Base-by-base conservation (phyloP, 495 filamentous ascomycete species). In the Chaetomidium leptoderma region DNA sequence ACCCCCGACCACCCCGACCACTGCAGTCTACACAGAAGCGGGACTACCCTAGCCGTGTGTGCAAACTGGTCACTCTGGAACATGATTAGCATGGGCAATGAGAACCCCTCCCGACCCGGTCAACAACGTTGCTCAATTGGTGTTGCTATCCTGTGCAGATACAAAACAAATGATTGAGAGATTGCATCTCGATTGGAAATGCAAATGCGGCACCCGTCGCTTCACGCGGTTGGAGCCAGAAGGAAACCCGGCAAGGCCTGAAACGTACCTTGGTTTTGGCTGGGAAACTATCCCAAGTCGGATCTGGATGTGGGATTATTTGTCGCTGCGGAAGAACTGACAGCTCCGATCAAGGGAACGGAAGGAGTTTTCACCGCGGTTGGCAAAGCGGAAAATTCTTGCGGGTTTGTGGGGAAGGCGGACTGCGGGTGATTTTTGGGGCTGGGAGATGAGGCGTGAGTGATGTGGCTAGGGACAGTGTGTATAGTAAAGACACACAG, bases 291-390 rank as follows among this genome's bases (percentile, higher is more conserved):
- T 66, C 63, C 66, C 66, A 61, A 65, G 66, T 65, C 63, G 63
- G 63, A 59, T 63, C 40, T 29, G 63, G 65, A 59, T 56, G 40
- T 49, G 63, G 48, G 57, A 55, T 55, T 47, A 53, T 57, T n/a
- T 63, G 53, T 70, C 68, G 68, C 68, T 58, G 68, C 68, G 68
- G 68, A 70, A 70, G 68, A 70, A 70, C 65, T 64, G 63, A 58
- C 60, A 53, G 64, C 56, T 70, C 68, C 68, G 68, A 59, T 60
- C 11, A 27, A 36, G n/a, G 63, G 65, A 66, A 64, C 65, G 65
- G 67, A 66, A 61, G 65, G 67, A 70, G 66, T 68, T 70, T 70
- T 70, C 54, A 68, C 65, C 65, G 59, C 39, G 62, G 27, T 50
- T 62, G 47, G 51, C 52, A n/a, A 39, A 8, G 27, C 42, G 49